phyloP scores from a whole-genome alignment of 139 green algal species.

The Coelastrella sp. region DNA sequence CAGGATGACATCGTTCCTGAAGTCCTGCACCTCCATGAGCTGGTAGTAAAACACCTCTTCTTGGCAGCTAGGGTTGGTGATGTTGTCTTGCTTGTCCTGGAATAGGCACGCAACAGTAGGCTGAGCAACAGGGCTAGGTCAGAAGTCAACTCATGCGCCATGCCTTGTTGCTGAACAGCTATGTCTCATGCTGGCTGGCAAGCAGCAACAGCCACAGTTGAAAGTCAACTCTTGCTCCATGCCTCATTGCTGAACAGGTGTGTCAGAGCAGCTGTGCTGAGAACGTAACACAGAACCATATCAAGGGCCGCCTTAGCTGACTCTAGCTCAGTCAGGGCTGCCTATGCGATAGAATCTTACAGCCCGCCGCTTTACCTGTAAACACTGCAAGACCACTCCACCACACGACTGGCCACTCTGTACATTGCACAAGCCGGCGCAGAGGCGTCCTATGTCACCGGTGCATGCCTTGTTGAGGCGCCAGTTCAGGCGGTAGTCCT shows the following conservation, averaged over 20 bases:
- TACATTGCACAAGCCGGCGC: conserved; percentile 72
- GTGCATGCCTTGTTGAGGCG: conserved; percentile 86
- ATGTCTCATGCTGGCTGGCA: background rate
- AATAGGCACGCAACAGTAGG: background rate
- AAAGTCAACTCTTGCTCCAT: no score
- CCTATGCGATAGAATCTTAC: no score
- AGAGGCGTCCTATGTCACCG: conserved; percentile 81
- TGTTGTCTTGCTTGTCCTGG: conserved; percentile 86
- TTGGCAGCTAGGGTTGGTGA: conserved; percentile 79
- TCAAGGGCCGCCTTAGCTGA: background rate
- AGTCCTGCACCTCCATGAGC: conserved; percentile 87
- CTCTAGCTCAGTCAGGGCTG: no score
- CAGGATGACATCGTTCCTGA: conserved; percentile 78
- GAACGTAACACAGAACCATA: background rate
- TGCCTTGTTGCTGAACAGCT: no score
- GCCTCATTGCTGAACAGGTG: no score
- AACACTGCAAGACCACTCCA: conserved; percentile 87
- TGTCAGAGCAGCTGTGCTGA: no score
- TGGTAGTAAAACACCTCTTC: conserved; percentile 92
- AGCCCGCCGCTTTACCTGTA: conserved; percentile 57
- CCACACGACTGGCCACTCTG: conserved; percentile 66
- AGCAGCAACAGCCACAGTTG: no score
- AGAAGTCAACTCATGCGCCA: no score
- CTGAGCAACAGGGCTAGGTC: background rate
- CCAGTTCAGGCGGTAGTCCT: conserved; percentile 92